Base-by-base conservation (phyloP, 768 basidiomycete genomes). In the Tremella yokohamensis region DNA sequence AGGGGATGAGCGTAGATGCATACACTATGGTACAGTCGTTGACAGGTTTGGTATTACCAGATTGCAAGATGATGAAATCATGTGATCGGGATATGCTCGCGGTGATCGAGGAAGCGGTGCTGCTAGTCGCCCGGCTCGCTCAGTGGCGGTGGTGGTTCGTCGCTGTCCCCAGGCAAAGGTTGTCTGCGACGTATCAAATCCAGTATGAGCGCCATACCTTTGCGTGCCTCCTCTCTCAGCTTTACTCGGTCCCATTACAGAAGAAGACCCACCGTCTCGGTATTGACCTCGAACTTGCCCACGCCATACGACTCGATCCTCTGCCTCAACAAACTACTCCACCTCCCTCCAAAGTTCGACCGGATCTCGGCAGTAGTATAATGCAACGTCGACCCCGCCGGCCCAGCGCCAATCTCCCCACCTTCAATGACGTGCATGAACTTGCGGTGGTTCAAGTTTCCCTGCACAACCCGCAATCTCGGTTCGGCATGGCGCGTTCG, bases 361-460 rank as follows among this genome's bases (percentile, higher is more conserved):
- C 87, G 80, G 56, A 94, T 84, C 60, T 88, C 81, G 2, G 89
- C 92, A 62, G 92, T 89, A 2, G 89, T 93, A 16, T 83, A 84
- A 75, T 94, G 92, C 51, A 87, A 34, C n/a, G 70, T 72, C 16
- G 60, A 90, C 90, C 87, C 87, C 63, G 87, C 84, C 1, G 80
- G 76, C 29, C 83, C 81, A 63, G 88, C 87, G 38, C 81, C 80
- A 64, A 94, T 83, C 52, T 82, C 80, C 19, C 88, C 85, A 4
- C 83, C 84, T 77, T 98, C 93, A 62, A 90, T 85, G 34, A 94
- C 87, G 69, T 89, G 85, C 89, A 98, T 87, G 52, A 94, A 83
- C 79, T 92, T 94, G 71, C 90, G 86, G 77, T 93, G 89, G 75
- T 94, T 91, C 56, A 98, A 80, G 76, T 98, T 98, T 76, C 84